Evolutionary conservation across 192 early-diverging fungal genomes (phyloP).

Genomic region (Backusella parvicylindrica): DNA sequence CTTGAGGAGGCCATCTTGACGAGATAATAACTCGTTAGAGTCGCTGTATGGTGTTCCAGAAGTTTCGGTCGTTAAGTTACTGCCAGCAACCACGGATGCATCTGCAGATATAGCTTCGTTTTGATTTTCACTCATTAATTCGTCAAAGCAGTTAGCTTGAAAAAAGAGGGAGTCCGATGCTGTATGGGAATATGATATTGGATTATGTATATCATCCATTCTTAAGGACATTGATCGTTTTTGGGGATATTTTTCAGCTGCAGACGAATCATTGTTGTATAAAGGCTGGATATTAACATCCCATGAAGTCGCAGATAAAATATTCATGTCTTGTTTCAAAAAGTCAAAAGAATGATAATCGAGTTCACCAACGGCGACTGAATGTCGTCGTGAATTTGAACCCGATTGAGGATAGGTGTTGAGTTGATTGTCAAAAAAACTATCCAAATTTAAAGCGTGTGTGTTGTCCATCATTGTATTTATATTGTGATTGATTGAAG

Average conservation of each 20-base stretch:
- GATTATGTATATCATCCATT: neutral
- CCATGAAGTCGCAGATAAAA: neutral
- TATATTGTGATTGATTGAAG: neutral
- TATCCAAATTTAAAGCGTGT: neutral
- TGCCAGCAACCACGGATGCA: neutral
- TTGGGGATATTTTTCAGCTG: neutral
- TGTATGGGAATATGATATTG: neutral
- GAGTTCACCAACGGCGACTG: constrained; percentile 28
- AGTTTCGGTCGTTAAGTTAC: neutral
- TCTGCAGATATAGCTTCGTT: neutral
- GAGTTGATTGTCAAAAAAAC: neutral
- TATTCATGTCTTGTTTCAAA: constrained; percentile 8
- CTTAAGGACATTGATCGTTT: neutral
- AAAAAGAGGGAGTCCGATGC: neutral
- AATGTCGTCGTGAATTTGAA: constrained; percentile 23
- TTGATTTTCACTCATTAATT: neutral
- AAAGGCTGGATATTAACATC: neutral
- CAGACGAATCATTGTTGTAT: neutral
- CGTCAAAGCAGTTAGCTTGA: neutral
- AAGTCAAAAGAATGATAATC: constrained; percentile 16
- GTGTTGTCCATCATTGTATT: neutral
- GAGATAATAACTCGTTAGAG: neutral
- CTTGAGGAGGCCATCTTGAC: neutral
- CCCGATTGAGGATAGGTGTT: neutral
- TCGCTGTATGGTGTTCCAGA: neutral